phyloP scores from a whole-genome alignment of 805 yeast species.

The Candida dajiaensis region DNA sequence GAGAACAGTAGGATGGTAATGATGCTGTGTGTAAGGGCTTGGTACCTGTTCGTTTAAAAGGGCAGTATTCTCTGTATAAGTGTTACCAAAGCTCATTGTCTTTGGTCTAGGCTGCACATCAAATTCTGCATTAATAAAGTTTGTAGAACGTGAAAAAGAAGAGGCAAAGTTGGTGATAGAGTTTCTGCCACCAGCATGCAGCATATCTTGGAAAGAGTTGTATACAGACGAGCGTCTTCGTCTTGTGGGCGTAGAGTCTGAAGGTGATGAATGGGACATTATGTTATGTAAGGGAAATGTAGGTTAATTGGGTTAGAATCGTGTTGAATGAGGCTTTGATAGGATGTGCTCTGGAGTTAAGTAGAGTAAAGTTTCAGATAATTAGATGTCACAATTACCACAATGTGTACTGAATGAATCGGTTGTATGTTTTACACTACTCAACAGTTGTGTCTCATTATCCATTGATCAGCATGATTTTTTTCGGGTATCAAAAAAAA shows the following conservation, averaged over 20 bases:
- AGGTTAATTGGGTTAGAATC: not conserved
- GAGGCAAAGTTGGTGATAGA: slow-evolving; percentile 22
- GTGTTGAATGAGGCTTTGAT: not conserved
- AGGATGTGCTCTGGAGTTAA: too few species aligned
- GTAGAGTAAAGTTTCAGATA: too few species aligned
- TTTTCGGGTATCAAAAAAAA: not conserved
- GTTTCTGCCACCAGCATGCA: slow-evolving; percentile 21
- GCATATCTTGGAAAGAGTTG: slow-evolving; percentile 22
- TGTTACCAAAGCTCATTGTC: slow-evolving; percentile 11
- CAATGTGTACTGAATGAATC: too few species aligned
- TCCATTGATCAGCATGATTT: not conserved
- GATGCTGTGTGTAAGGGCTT: not conserved
- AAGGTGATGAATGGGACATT: not conserved
- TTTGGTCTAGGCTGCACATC: slow-evolving; percentile 19
- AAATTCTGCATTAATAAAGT: slow-evolving; percentile 23
- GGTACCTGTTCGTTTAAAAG: slow-evolving; percentile 4
- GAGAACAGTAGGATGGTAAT: not conserved
- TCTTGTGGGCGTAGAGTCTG: not conserved
- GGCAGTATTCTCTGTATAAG: slow-evolving; percentile 10
- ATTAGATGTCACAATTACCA: too few species aligned
- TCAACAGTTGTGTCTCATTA: not conserved
- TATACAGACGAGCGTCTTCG: slow-evolving; percentile 17
- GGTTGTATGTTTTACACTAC: too few species aligned
- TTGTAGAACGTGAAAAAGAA: slow-evolving; percentile 21
- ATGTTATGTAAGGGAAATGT: not conserved